Evolutionary conservation across 2,329 filamentous ascomycete species (phyloP).

Genomic region (Blumeria graminis): DNA sequence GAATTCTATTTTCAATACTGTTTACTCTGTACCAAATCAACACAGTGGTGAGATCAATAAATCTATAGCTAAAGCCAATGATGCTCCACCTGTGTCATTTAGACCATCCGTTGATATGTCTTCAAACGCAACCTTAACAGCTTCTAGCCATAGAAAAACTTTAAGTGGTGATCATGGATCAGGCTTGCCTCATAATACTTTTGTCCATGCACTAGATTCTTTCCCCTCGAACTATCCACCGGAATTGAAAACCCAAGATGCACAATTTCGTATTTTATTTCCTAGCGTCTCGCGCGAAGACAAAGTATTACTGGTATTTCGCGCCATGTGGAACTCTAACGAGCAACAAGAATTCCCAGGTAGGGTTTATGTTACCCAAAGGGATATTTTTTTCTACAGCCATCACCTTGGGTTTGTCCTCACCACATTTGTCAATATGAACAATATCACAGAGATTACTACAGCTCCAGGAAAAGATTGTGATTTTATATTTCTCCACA

Average conservation of each 20-base stretch:
- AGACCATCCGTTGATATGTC: conserved; percentile 9
- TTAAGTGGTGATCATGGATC: conserved; percentile 18
- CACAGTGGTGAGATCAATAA: conserved; percentile 12
- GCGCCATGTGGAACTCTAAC: conserved; percentile 61
- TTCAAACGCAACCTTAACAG: conserved; percentile 3
- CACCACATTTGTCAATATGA: conserved; percentile 52
- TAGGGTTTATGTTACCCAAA: conserved; percentile 66
- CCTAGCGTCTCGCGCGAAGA: conserved; percentile 55
- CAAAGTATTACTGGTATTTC: conserved; percentile 74
- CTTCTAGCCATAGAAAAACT: conserved; percentile 10
- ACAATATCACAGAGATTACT: conserved; percentile 64
- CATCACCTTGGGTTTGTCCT: conserved; percentile 80
- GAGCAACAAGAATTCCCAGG: conserved; percentile 59
- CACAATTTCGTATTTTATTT: conserved; percentile 82
- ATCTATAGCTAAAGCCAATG: conserved; percentile 7
- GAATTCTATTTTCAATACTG: not conserved
- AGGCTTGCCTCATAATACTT: conserved; percentile 6
- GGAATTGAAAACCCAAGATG: conserved; percentile 64
- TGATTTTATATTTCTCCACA: conserved; percentile 75
- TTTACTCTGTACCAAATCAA: conserved; percentile 9
- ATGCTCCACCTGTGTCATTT: conserved; percentile 5
- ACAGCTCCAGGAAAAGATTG: conserved; percentile 74
- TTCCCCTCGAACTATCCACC: conserved; percentile 59
- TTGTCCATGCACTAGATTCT: conserved; percentile 16
- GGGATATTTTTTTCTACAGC: conserved; percentile 88